These are phyloP conservation scores for Saksenaea vasiformis DNA, from an alignment of 371 early-diverging fungal species.

Conservation along the genomic window DNA sequence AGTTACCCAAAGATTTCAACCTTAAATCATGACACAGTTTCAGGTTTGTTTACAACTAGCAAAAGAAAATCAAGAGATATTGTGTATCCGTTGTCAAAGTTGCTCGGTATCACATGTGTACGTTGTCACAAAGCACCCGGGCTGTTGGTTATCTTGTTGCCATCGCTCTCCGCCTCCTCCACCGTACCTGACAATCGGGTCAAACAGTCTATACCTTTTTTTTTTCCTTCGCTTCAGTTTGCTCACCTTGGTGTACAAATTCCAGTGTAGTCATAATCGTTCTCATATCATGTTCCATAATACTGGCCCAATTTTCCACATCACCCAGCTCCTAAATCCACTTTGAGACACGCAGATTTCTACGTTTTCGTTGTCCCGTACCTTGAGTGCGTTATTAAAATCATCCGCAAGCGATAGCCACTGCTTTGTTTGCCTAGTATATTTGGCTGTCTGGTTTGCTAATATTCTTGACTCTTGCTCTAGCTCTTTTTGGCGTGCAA, in stretches of 20 bases:
- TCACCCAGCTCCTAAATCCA: slow-evolving; percentile 72
- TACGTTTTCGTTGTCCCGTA: slow-evolving; percentile 10
- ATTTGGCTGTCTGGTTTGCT: slow-evolving; percentile 45
- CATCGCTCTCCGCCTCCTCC: not conserved
- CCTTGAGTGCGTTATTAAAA: slow-evolving; percentile 65
- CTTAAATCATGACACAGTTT: slow-evolving; percentile 5
- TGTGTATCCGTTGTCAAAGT: slow-evolving; percentile 2
- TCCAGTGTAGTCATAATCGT: slow-evolving; percentile 32
- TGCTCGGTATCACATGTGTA: not conserved
- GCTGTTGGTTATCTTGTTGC: slow-evolving; percentile 17
- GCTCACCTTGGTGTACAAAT: slow-evolving; percentile 33
- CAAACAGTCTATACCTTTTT: not conserved
- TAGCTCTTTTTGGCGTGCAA: slow-evolving; percentile 61
- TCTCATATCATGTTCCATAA: slow-evolving; percentile 36
- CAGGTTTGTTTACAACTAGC: slow-evolving; percentile 3
- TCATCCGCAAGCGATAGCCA: slow-evolving; percentile 63
- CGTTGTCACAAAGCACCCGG: slow-evolving; percentile 11
- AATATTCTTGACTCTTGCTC: slow-evolving; percentile 59
- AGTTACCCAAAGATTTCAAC: not conserved
- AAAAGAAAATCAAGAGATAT: slow-evolving; percentile 3
- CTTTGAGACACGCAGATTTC: not conserved
- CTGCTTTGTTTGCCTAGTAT: slow-evolving; percentile 60
- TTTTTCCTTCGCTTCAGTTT: not conserved
- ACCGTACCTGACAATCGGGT: not conserved
- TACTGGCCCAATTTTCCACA: slow-evolving; percentile 79